Evolutionary conservation across 2,329 filamentous ascomycete species (phyloP), one percentile per base, ranked within the genome.

Genomic region (Colletotrichum horii): DNA sequence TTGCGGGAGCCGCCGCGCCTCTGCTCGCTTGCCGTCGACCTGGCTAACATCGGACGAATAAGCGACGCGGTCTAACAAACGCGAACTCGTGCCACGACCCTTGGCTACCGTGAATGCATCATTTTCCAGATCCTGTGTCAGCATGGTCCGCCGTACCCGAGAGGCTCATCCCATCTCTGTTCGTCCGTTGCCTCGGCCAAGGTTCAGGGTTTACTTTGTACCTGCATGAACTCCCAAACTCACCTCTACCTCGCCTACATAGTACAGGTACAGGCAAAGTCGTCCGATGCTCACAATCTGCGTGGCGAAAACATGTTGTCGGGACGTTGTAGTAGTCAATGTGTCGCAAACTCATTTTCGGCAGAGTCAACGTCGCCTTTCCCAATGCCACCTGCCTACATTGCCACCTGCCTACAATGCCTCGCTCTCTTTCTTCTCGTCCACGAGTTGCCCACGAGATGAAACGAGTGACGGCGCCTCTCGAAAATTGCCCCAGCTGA

Each of bases 381-480:
- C 19, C n/a, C 28, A 32, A 32, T 61, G 58, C 14, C 28, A 48
- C 38, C n/a, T 48, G 38, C 38, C 38, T n/a, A n/a, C n/a, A n/a
- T n/a, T n/a, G n/a, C n/a, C n/a, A n/a, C n/a, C n/a, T n/a, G n/a
- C n/a, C n/a, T n/a, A n/a, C n/a, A 15, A 26, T 34, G 19, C 32
- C 19, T n/a, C 60, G 32, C 30, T 16, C 38, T 43, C 19, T 48
- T 48, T 48, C 38, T 48, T 48, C 38, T 48, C 38, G 38, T 19
- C 19, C 43, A 48, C 43, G 43, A 48, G 43, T 64, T 64, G 32
- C 30, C 28, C 62, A 24, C 19, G 48, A n/a, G 62, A 38, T 66
- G 62, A 73, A 75, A 68, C 56, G 22, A 52, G 52, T 64, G 73
- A 75, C 58, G 43, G 24, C 69, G 28, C 30, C 55, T 55, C 32